Evolutionary conservation across 495 filamentous ascomycete genomes (phyloP), one percentile per base, ranked within the genome.

Genomic region (Beverwykella pulmonaria): DNA sequence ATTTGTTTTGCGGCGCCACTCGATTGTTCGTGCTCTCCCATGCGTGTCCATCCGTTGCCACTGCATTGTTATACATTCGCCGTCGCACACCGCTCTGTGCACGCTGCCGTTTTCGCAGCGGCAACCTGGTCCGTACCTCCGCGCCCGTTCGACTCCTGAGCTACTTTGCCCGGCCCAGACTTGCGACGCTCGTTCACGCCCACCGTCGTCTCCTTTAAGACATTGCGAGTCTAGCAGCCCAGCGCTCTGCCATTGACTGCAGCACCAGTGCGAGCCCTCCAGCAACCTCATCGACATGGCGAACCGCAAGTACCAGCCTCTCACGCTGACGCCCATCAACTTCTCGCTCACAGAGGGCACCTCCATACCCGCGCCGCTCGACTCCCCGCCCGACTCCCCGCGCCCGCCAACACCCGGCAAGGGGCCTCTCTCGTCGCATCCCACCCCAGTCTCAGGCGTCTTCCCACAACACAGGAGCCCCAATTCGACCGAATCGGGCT

Each of bases 371-470:
- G 60, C 75, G 23, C 75, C 74, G 20, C 75, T 63, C 27, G 73
- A 71, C 34, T 71, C 75, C 2, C 76, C 74, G 8, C 73, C 73
- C 1, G 55, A 57, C 25, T 67, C 71, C 4, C 62, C 72, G 34
- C 70, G 74, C 14, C 74, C 75, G 23, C 75, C 76, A 8, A 78
- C 76, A 6, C 71, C 76, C n/a, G 75, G 75, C 49, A 61, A 71
- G 14, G 76, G 76, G 0, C 76, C 76, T 22, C 72, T 79, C 12
- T 74, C 68, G 5, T 79, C 76, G n/a, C 76, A 79, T 48, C 76
- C 76, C 12, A 75, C 76, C 1, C 73, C 75, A 15, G 52, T 12
- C 7, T 47, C 53, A 19, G 34, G 30, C 41, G 30, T 27, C 23
- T 65, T 57, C 29, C 59, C 68, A 20, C 34, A 47, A 48, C 27